Base-by-base conservation (phyloP, 257 asterid species). In the Scutellaria minor region DNA sequence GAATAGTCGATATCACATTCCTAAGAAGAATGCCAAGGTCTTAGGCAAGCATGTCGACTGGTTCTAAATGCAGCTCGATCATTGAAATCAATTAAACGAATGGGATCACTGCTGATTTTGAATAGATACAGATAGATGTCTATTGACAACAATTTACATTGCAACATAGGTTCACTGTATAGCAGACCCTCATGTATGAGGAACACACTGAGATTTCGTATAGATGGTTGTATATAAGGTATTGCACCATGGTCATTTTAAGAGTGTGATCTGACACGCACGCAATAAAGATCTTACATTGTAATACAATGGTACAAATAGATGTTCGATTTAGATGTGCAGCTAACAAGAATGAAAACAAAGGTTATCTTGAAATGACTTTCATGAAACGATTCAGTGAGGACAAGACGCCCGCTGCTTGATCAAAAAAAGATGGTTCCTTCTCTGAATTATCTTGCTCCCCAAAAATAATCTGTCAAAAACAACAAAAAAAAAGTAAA, bases 331-430 rank as follows among this genome's bases (percentile, higher is more conserved):
- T 22, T 15, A 3, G 69, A 31, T 51, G 63, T 46, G 18, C 52
- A 22, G 4, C 6, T 51, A 14, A 46, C 51, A 48, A 14, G 18
- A 7, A 37, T 9, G 40, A 54, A 20, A 55, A 10, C 45, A 6
- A 9, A 54, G 57, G 54, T 80, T 81, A 94, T 87, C 89, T 85
- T 4, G 98, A 91, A 61, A 94, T 94, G 74, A 87, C 90, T 85
- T 78, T 94, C 95, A 91, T 83, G 88, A 94, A 94, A 56, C 96
- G 89, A 71, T 82, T 94, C 5, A 94, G 24, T 2, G 96, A 88
- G 75, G 97, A 89, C 86, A 94, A 89, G 62, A 93, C 77, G 73
- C 91, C 80, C 11, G 90, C 89, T 41, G 96, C 98, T 83, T 93
- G 97, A 83, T 84, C 90, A 48, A 91, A 77, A 70, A 93, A 76